phyloP scores from a whole-genome alignment of 2,329 filamentous ascomycete species.

The Apiospora malaysiana region DNA sequence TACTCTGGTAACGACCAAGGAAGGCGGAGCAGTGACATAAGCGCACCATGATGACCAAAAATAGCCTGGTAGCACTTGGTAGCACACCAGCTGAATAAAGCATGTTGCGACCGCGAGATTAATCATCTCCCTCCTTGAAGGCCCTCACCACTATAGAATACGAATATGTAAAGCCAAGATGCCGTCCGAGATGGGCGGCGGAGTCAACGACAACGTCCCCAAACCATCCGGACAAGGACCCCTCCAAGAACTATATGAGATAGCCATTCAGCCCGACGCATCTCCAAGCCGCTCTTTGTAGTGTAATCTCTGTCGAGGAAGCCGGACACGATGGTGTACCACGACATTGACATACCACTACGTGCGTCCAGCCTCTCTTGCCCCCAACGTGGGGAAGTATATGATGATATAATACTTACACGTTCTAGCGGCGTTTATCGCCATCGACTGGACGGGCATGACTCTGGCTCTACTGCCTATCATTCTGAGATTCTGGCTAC shows the following conservation, averaged over 20 bases:
- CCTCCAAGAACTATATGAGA: background rate
- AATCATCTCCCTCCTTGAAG: background rate
- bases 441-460: slow-evolving; percentile 33
- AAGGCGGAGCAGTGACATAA: background rate
- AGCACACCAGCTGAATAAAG: background rate
- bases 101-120: background rate
- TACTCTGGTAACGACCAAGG: background rate
- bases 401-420: slow-evolving; percentile 20
- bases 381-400: background rate
- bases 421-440: slow-evolving; percentile 33
- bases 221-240: background rate
- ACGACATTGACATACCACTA: slow-evolving; percentile 31
- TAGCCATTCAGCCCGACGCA: background rate
- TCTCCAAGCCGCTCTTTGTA: background rate
- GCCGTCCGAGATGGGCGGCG: background rate
- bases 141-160: background rate
- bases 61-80: too few species aligned
- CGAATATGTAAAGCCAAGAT: background rate
- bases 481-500: slow-evolving; percentile 34
- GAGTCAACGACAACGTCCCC: background rate
- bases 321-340: slow-evolving; percentile 26
- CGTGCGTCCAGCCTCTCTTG: slow-evolving; percentile 23
- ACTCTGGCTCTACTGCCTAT: slow-evolving; percentile 33
- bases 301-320: background rate
- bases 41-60: background rate